Base-by-base conservation (phyloP, 306 rosid species). In the Coriaria nepalensis region DNA sequence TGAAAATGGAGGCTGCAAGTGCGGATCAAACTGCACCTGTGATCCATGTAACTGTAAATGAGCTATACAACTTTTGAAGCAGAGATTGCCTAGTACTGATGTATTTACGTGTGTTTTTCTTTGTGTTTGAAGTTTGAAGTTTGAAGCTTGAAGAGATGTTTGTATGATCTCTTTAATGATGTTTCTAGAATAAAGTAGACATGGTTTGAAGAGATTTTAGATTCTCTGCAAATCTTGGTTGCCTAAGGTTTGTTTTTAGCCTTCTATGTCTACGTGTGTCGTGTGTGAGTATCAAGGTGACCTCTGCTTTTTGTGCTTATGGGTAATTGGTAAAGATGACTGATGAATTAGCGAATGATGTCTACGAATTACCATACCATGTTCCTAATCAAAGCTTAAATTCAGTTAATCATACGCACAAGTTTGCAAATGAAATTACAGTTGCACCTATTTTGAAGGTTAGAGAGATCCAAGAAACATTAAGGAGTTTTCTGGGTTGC, bases 1-100 rank as follows among this genome's bases (percentile, higher is more conserved):
- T 12, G 83, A 76, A 58, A 62, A 53, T 29, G 82, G 13, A 40
- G 82, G 80, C 41, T 80, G 87, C 80, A 80, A 80, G 59, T 80
- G 87, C 54, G 87, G 87, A 9, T 8, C 47, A 5, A 69, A 69
- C 75, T 79, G 87, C 78, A 57, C 58, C 34, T 79, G 87, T 55
- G 50, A 76, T 42, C 80, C 83, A 5, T 80, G 87, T 73, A 75
- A 12, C 43, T 87, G 96, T 49, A 64, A 82, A 55, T 82, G 87
- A 80, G 46, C 6, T 8, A 8, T 7, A 35, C 46, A 32, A 36
- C 43, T 5, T 39, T 50, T 49, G 40, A 60, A 70, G 77, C 71
- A 60, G 68, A 70, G 68, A 68, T 37, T 43, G n/a, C 54, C 66
- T 39, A 45, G 52, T 15, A 49, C 51, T 10, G 11, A 37, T 45